Evolutionary conservation across 2,329 filamentous ascomycete genomes (phyloP), one percentile per base, ranked within the genome.

Genomic region (Talaromyces sp.): DNA sequence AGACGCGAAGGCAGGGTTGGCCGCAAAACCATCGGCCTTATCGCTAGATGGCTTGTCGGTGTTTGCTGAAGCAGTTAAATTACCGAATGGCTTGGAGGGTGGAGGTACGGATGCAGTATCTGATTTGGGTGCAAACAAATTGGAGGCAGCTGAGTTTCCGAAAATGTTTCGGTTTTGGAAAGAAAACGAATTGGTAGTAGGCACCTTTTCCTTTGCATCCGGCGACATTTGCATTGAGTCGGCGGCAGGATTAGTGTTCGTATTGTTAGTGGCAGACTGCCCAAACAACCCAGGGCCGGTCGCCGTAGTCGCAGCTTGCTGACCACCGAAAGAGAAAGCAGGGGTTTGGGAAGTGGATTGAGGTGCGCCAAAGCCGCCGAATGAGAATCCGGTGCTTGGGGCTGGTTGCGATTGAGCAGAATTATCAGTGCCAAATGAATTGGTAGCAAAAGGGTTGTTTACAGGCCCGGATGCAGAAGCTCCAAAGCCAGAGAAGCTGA

Each of bases 191-290:
- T 43, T 39, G 2, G 39, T 44, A n/a, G 51, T 41, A 22, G 19
- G 33, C 0, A 29, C 37, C 16, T 61, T 57, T 11, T 58, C 55
- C 41, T 64, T 63, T n/a, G 49, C 32, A 32, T 62, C 61, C 14
- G 61, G 61, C 7, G 61, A 64, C 16, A 49, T 63, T 56, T 63
- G 60, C 61, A 64, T 64, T 16, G 54, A 63, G 32, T 64, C 61
- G 17, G 52, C 52, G n/a, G 44, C 54, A 42, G 61, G 36, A 20
- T 41, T 50, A 9, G 45, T 35, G 20, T 46, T 17, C 20, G 58
- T 27, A 13, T 42, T 56, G 14, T 53, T 37, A 29, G 50, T 16
- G 13, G 47, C 32, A n/a, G 55, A 49, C 44, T 58, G 55, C 10
- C 60, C 58, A 37, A 64, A 64, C 14, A 62, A 4, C 33, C 45